phyloP scores from a whole-genome alignment of 192 early-diverging fungal species.

The Linnemannia zychae region DNA sequence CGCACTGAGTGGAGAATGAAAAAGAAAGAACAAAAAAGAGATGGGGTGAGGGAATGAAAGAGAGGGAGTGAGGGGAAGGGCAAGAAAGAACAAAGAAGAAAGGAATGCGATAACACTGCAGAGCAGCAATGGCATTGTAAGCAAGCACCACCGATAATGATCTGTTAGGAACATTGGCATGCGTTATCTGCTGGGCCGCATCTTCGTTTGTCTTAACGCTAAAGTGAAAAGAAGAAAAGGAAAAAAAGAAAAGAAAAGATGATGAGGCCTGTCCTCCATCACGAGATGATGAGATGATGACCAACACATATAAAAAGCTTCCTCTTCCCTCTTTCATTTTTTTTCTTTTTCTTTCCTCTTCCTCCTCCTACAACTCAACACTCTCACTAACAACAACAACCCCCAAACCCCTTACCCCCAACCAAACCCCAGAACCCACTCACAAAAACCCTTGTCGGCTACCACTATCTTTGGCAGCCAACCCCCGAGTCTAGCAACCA shows the following conservation, averaged over 20 bases:
- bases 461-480: conserved; percentile 55
- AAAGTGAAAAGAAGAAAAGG: neutral
- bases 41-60: neutral
- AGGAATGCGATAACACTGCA: no score
- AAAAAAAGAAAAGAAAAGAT: neutral
- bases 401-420: conserved; percentile 13
- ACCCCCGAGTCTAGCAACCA: conserved; percentile 61
- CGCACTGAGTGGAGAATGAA: neutral
- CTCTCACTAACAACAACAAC: conserved; percentile 4
- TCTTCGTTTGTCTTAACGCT: neutral
- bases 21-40: neutral
- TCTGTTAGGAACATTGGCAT: no score
- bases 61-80: neutral
- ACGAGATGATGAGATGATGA: conserved; percentile 16
- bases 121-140: no score
- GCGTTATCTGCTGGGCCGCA: no score
- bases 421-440: conserved; percentile 20
- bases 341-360: conserved; percentile 18
- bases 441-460: conserved; percentile 45
- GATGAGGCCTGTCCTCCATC: neutral
- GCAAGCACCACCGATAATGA: no score
- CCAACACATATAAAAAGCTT: conserved; percentile 22
- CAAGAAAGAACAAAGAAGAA: no score
- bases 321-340: conserved; percentile 5
- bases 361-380: conserved; percentile 31